Evolutionary conservation across 306 rosid genomes (phyloP).

Genomic region (Trifolium subterraneum): DNA sequence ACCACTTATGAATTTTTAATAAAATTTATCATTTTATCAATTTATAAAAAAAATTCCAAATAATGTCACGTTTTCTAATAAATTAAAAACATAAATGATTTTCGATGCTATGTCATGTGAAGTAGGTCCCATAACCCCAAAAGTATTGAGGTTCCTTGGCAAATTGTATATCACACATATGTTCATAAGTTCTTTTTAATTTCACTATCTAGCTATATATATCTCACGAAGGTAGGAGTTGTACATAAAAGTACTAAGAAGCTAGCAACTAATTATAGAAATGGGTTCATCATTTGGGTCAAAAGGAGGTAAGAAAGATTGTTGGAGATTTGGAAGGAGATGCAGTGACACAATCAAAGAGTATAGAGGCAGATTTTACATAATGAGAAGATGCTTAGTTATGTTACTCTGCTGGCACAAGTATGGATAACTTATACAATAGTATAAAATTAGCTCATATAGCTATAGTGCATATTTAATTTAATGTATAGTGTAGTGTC

Average conservation of each 20-base stretch:
- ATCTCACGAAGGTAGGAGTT: too few relatives aligned
- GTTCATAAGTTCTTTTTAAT: too few relatives aligned
- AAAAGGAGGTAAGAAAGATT: background rate
- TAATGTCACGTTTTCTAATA: background rate
- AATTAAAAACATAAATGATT: background rate
- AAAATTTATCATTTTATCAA: too few relatives aligned
- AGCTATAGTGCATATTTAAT: too few relatives aligned
- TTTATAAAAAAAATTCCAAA: background rate
- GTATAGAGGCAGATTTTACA: slow-evolving; percentile 52
- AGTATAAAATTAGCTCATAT: too few relatives aligned
- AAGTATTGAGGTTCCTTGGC: too few relatives aligned
- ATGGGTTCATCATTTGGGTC: slow-evolving; percentile 39
- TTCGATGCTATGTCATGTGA: background rate
- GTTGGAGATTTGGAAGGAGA: slow-evolving; percentile 40
- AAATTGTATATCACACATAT: too few relatives aligned
- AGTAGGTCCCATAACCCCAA: background rate
- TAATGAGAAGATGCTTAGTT: slow-evolving; percentile 43
- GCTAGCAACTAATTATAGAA: background rate
- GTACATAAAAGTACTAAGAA: too few relatives aligned
- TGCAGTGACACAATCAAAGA: slow-evolving; percentile 21
- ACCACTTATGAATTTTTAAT: too few relatives aligned
- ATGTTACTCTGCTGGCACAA: slow-evolving; percentile 52
- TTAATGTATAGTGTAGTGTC: too few relatives aligned
- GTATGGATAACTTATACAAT: slow-evolving; percentile 26
- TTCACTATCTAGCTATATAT: too few relatives aligned